Percentiles rank a stretch among this genome's conserved stretches.
phyloP scores from a whole-genome alignment of 371 early-diverging fungal species.

The Rhizopus sp. region DNA sequence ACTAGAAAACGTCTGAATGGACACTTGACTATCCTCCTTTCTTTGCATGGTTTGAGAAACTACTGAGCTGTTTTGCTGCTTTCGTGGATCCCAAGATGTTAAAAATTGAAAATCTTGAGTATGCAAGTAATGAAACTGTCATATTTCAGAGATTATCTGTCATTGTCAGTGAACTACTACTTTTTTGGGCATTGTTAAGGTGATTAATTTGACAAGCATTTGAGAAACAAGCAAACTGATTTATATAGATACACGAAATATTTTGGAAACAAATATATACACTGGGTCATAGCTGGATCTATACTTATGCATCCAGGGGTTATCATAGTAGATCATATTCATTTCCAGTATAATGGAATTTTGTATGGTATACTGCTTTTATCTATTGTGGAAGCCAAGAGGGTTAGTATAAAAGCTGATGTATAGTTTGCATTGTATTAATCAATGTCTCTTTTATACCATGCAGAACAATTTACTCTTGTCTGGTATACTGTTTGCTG shows the following conservation, averaged over 20 bases:
- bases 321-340: constrained; percentile 85
- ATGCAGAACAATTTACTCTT: constrained; percentile 59
- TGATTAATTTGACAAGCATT: constrained; percentile 22
- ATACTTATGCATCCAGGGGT: constrained; percentile 87
- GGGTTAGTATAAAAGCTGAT: constrained; percentile 45
- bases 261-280: constrained; percentile 41
- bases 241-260: constrained; percentile 33
- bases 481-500: constrained; percentile 85
- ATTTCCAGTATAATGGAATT: constrained; percentile 98
- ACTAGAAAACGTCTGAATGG: constrained; percentile 88
- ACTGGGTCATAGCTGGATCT: constrained; percentile 53
- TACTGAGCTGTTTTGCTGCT: constrained; percentile 67
- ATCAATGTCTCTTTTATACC: constrained; percentile 10
- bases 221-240: neutral
- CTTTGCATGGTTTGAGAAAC: constrained; percentile 95
- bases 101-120: constrained; percentile 66
- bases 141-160: constrained; percentile 87
- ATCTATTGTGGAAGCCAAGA: constrained; percentile 75
- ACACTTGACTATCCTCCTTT: constrained; percentile 98
- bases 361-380: constrained; percentile 87
- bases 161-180: constrained; percentile 77
- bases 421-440: neutral
- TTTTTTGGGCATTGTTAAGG: constrained; percentile 71
- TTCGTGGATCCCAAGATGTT: constrained; percentile 78
- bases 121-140: constrained; percentile 69